phyloP scores from a whole-genome alignment of 2,329 filamentous ascomycete species.

The Cladophialophora psammophila region DNA sequence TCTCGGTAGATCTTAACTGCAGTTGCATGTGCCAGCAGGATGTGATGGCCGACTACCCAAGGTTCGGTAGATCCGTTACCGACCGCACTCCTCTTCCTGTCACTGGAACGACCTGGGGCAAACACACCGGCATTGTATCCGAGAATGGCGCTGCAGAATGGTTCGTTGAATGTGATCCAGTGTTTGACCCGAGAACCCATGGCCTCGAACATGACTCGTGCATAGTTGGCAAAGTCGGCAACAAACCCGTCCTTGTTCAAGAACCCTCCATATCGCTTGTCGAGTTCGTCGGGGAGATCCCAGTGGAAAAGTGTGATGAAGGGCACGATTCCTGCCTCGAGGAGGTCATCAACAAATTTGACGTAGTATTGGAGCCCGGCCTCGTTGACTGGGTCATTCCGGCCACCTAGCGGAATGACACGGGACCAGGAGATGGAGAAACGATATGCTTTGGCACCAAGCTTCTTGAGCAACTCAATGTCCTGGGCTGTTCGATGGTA shows the following conservation, averaged over 20 bases:
- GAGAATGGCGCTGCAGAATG: slow-evolving; percentile 82
- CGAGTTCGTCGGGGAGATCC: slow-evolving; percentile 80
- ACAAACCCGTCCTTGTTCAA: slow-evolving; percentile 84
- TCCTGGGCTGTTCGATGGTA: slow-evolving; percentile 82
- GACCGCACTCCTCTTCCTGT: slow-evolving; percentile 72
- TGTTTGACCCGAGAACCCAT: slow-evolving; percentile 78
- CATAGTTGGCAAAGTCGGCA: slow-evolving; percentile 80
- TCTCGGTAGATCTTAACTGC: slow-evolving; percentile 84
- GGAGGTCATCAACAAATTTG: slow-evolving; percentile 78
- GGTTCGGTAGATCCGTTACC: slow-evolving; percentile 80
- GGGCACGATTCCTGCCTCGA: slow-evolving; percentile 77
- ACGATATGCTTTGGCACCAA: slow-evolving; percentile 77
- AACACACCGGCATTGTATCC: slow-evolving; percentile 80
- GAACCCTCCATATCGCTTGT: slow-evolving; percentile 81
- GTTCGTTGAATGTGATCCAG: slow-evolving; percentile 93
- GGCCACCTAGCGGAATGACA: slow-evolving; percentile 84
- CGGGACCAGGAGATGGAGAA: slow-evolving; percentile 86
- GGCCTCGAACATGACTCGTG: slow-evolving; percentile 75
- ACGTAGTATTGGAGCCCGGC: slow-evolving; percentile 79
- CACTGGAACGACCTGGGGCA: slow-evolving; percentile 81
- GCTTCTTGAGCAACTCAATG: slow-evolving; percentile 76
- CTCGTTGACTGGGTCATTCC: slow-evolving; percentile 81
- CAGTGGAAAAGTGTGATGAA: slow-evolving; percentile 88
- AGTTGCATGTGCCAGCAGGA: slow-evolving; percentile 79
- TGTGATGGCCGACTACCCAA: slow-evolving; percentile 82